Evolutionary conservation across 116 monocot species (phyloP).

Genomic region (Trichopus zeylanicus): DNA sequence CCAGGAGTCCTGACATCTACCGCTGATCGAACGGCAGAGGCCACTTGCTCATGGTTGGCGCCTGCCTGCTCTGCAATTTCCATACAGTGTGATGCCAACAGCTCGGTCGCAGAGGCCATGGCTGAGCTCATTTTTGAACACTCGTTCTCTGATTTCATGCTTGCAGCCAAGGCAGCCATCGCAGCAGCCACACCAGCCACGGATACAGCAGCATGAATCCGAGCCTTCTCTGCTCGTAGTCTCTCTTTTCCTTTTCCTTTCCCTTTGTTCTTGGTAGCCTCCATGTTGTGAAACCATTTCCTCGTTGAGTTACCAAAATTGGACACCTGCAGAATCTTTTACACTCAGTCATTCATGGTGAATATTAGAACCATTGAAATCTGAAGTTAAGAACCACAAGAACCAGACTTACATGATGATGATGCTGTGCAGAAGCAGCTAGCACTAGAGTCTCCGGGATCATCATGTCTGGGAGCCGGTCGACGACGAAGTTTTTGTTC

Average conservation of each 20-base stretch:
- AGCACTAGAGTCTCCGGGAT: constrained; percentile 29
- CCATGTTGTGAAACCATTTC: constrained; percentile 49
- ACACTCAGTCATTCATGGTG: not conserved
- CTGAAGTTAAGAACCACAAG: not conserved
- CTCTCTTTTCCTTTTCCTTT: constrained; percentile 60
- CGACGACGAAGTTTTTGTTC: constrained; percentile 32
- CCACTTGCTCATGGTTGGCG: constrained; percentile 31
- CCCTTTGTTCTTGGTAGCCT: constrained; percentile 12
- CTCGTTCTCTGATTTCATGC: constrained; percentile 9
- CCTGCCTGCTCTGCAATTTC: constrained; percentile 71
- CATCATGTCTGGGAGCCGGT: constrained; percentile 30
- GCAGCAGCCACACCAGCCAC: constrained; percentile 85
- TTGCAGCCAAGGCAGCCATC: constrained; percentile 33
- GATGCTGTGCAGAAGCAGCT: constrained; percentile 12
- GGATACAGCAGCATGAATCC: constrained; percentile 51
- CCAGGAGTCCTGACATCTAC: constrained; percentile 55
- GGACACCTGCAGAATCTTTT: constrained; percentile 6
- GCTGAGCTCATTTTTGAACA: constrained; percentile 41
- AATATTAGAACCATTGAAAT: not conserved
- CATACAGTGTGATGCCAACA: constrained; percentile 79
- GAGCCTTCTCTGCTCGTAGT: constrained; percentile 48
- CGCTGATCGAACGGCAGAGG: constrained; percentile 44
- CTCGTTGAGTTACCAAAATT: constrained; percentile 3
- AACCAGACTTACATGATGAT: constrained; percentile 11
- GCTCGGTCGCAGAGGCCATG: constrained; percentile 65